phyloP scores from a whole-genome alignment of 257 asterid genomes.

The Lycium barbarum region DNA sequence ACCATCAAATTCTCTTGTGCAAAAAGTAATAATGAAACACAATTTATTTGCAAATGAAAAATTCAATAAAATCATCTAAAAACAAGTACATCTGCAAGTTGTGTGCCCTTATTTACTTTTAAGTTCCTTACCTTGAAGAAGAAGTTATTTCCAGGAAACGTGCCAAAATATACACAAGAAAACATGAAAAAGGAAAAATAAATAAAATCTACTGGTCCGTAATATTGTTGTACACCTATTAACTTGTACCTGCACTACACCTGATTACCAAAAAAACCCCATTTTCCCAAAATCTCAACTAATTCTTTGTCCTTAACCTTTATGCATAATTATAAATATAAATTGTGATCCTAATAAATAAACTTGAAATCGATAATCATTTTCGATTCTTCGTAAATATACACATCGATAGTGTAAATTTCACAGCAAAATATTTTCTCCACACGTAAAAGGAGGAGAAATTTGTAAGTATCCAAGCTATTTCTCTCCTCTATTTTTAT shows the following conservation, averaged over 20 bases:
- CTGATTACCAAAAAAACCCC: slow-evolving; percentile 9
- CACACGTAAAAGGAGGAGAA: neutral
- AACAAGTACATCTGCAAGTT: too few relatives aligned
- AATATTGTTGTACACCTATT: neutral
- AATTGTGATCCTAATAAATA: neutral
- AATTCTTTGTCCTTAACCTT: neutral
- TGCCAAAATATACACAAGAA: too few relatives aligned
- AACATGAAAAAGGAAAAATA: neutral
- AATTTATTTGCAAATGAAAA: too few relatives aligned
- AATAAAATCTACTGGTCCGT: neutral
- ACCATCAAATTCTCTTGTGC: too few relatives aligned
- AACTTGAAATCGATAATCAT: neutral
- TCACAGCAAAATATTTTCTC: neutral
- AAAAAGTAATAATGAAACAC: too few relatives aligned
- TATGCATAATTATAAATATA: neutral
- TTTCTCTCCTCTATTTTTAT: neutral
- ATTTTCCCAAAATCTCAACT: neutral
- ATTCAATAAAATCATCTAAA: too few relatives aligned
- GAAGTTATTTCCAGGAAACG: too few relatives aligned
- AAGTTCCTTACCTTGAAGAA: too few relatives aligned
- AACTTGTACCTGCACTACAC: neutral
- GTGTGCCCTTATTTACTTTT: too few relatives aligned
- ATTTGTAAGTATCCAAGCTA: neutral
- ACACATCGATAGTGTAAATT: neutral
- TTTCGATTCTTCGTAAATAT: neutral